Evolutionary conservation across 176 grass and related monocot species (phyloP).

Genomic region (Bothriochloa decipiens): DNA sequence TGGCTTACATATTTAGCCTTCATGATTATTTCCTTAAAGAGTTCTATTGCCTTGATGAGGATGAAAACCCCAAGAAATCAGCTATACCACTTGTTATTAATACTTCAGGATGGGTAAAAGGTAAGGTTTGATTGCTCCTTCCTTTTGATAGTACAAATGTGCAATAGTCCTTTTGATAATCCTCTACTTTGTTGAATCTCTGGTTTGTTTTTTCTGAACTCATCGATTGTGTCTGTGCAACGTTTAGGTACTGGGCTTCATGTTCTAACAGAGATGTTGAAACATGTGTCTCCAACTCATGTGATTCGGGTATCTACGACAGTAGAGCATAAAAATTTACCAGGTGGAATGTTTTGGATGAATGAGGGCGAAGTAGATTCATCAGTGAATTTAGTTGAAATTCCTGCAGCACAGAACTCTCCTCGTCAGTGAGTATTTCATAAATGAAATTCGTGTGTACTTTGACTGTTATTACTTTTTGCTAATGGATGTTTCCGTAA

Average conservation of each 20-base stretch:
- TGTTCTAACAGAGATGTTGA: conserved; percentile 61
- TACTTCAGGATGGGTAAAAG: conserved; percentile 92
- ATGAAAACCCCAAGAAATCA: conserved; percentile 38
- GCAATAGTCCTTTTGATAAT: conserved; percentile 4
- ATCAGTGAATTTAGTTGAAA: conserved; percentile 61
- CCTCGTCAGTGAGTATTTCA: conserved; percentile 50
- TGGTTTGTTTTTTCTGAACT: neutral
- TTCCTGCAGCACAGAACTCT: conserved; percentile 45
- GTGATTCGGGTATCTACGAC: conserved; percentile 60
- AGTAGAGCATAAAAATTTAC: conserved; percentile 68
- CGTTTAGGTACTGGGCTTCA: conserved; percentile 65
- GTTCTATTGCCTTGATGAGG: conserved; percentile 41
- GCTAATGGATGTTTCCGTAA: conserved; percentile 20
- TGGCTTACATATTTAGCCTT: conserved; percentile 60
- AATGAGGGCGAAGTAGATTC: conserved; percentile 29
- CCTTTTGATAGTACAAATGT: neutral
- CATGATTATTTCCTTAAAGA: conserved; percentile 71
- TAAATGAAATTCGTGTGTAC: conserved; percentile 11
- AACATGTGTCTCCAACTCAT: conserved; percentile 58
- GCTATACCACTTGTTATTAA: conserved; percentile 71
- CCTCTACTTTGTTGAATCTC: neutral
- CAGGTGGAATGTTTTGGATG: conserved; percentile 69
- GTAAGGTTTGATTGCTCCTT: conserved; percentile 41
- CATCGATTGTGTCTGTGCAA: neutral
- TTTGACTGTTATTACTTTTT: neutral